These are phyloP conservation scores for Phalaenopsis equestris DNA, from an alignment of 106 monocot species.

Conservation along the genomic window DNA sequence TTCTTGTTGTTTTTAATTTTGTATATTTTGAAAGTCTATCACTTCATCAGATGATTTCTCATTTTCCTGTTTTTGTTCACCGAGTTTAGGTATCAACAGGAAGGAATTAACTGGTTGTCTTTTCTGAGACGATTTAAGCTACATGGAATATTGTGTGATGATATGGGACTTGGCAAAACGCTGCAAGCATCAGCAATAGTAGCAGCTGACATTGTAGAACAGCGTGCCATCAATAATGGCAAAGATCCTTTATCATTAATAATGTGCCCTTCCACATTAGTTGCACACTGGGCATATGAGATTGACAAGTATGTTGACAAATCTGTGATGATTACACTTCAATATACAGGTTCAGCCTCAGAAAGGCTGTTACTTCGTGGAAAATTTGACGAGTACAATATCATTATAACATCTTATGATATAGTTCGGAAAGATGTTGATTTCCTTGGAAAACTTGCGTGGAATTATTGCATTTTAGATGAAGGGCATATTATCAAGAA, in stretches of 20 bases:
- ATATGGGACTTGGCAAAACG: conserved; percentile 98
- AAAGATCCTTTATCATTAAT: conserved; percentile 57
- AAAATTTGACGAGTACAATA: conserved; percentile 67
- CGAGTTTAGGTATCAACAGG: conserved; percentile 85
- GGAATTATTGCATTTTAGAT: conserved; percentile 98
- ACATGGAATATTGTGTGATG: conserved; percentile 99
- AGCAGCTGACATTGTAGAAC: conserved; percentile 77
- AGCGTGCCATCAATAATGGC: conserved; percentile 21
- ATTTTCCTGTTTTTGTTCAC: neutral
- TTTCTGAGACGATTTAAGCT: conserved; percentile 94
- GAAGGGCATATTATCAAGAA: conserved; percentile 98
- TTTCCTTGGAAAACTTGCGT: conserved; percentile 57
- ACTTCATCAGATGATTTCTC: neutral
- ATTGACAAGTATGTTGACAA: conserved; percentile 87
- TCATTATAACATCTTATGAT: conserved; percentile 95
- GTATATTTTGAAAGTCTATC: neutral
- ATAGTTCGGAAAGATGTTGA: conserved; percentile 94
- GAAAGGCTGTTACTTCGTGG: conserved; percentile 55
- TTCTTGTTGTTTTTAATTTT: neutral
- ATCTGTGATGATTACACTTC: conserved; percentile 63
- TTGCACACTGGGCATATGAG: conserved; percentile 98
- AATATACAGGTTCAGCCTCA: conserved; percentile 76
- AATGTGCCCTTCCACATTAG: conserved; percentile 89
- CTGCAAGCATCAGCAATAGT: conserved; percentile 98
- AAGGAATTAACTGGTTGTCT: conserved; percentile 97